These are phyloP conservation scores for Solanum pennellii DNA, from an alignment of 257 asterid species.

Conservation along the genomic window DNA sequence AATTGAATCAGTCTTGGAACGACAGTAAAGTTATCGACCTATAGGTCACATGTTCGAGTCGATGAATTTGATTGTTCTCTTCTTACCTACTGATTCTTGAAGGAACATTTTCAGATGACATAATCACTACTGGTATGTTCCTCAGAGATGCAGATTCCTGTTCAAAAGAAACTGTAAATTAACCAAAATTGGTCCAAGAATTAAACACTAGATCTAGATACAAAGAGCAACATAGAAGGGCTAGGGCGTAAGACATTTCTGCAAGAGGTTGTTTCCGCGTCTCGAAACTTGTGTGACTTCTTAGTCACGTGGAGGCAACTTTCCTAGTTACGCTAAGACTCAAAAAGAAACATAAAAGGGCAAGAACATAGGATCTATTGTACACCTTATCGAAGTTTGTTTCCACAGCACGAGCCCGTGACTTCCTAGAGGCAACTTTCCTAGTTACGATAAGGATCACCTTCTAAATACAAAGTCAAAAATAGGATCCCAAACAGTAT, in stretches of 20 bases:
- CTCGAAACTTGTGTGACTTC: background rate
- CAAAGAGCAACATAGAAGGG: background rate
- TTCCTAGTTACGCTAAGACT: background rate
- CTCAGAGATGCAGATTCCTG: slow-evolving; percentile 19
- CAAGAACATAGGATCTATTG: too few species aligned
- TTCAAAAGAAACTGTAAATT: background rate
- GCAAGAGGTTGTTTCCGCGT: too few species aligned
- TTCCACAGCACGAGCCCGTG: background rate
- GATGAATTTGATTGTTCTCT: background rate
- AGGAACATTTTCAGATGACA: slow-evolving; percentile 15
- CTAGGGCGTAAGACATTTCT: too few species aligned
- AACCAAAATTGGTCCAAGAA: background rate
- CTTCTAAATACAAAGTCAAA: background rate
- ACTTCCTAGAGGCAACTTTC: background rate
- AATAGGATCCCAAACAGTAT: background rate
- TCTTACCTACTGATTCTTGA: slow-evolving; percentile 14
- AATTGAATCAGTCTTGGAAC: background rate
- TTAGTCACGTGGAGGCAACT: too few species aligned
- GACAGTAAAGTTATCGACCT: background rate
- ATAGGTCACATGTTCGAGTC: background rate
- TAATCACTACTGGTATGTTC: slow-evolving; percentile 19
- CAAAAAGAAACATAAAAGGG: too few species aligned
- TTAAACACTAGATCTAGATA: background rate
- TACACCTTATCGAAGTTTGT: too few species aligned
- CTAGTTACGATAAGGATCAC: background rate